Evolutionary conservation across 2,329 filamentous ascomycete genomes (phyloP).

Genomic region (Botryotinia calthae): DNA sequence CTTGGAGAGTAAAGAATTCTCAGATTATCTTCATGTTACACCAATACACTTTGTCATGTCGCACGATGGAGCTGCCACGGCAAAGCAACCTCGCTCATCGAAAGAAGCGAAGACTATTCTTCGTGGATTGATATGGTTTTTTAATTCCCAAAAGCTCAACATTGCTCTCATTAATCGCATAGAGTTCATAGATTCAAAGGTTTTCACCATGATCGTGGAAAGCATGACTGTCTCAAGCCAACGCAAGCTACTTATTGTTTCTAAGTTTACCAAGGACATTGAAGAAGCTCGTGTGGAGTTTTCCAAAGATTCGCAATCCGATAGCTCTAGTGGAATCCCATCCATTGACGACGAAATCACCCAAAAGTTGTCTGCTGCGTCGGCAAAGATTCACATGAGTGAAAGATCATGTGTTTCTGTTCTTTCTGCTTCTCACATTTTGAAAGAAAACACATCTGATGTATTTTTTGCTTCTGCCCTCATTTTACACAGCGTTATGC

Average conservation of each 20-base stretch:
- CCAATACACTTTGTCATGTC: slow-evolving; percentile 67
- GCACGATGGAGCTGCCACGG: slow-evolving; percentile 53
- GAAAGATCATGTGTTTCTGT: slow-evolving; percentile 38
- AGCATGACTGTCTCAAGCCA: slow-evolving; percentile 29
- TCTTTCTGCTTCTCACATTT: slow-evolving; percentile 37
- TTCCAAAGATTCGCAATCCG: slow-evolving; percentile 12
- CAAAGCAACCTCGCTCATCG: background rate
- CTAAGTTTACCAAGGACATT: slow-evolving; percentile 25
- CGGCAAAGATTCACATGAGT: slow-evolving; percentile 35
- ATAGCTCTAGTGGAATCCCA: background rate
- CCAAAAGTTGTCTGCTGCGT: slow-evolving; percentile 25
- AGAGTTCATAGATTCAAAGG: slow-evolving; percentile 54
- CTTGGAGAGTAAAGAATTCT: slow-evolving; percentile 50
- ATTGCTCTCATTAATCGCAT: slow-evolving; percentile 62
- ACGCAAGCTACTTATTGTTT: slow-evolving; percentile 24
- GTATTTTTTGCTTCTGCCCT: slow-evolving; percentile 41
- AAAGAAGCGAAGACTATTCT: slow-evolving; percentile 33
- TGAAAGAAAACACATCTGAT: slow-evolving; percentile 35
- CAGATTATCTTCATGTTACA: slow-evolving; percentile 51
- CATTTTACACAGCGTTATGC: slow-evolving; percentile 44
- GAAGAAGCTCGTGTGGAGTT: slow-evolving; percentile 22
- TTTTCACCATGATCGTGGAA: slow-evolving; percentile 50
- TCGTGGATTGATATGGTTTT: slow-evolving; percentile 51
- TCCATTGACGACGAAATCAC: slow-evolving; percentile 21
- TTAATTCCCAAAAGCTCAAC: slow-evolving; percentile 56